Evolutionary conservation across 1,284 basidiomycete species (phyloP), one percentile per base, ranked within the genome.

Genomic region (Flammula alnicola): DNA sequence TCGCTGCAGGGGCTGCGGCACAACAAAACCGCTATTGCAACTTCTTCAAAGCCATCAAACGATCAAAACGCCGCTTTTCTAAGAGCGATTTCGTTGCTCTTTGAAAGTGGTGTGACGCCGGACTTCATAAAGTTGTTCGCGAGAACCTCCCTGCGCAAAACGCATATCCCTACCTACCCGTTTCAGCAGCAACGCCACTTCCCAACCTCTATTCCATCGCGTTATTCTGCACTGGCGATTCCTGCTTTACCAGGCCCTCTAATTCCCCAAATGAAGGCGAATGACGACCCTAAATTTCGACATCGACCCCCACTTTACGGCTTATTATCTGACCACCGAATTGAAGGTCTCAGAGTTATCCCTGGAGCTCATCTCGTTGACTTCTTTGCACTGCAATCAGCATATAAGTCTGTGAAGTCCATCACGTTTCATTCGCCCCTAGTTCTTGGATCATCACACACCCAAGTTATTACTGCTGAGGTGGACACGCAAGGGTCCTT

Each of bases 101-200:
- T 59, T 32, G 57, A 61, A 54, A 37, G 48, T 26, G 61, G 61
- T 5, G 26, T 61, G 14, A 58, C 53, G 6, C 55, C 49, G 8
- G 44, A 67, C 37, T 61, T 66, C 23, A 33, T 39, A 8, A 31
- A 31, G 20, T 43, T 68, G 8, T 62, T 56, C 25, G 40, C 52
- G 29, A 41, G 37, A 30, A 33, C n/a, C 39, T 31, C 17, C 19
- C n/a, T 33, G 11, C 29, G 26, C 16, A 66, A 60, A 39, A 55
- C 50, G 1, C 30, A 37, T 6, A 50, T 69, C 31, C 67, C 67
- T 0, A 66, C 66, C 7, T 69, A 69, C 49, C 66, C 67, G 0
- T 69, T 62, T 53, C 64, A 67, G 51, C 57, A 61, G n/a, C 59
- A 61, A 16, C 63, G 62, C 2, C 55, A 63, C 43, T 68, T 62